phyloP scores from a whole-genome alignment of 345 rosid species.

The Excoecaria agallocha region DNA sequence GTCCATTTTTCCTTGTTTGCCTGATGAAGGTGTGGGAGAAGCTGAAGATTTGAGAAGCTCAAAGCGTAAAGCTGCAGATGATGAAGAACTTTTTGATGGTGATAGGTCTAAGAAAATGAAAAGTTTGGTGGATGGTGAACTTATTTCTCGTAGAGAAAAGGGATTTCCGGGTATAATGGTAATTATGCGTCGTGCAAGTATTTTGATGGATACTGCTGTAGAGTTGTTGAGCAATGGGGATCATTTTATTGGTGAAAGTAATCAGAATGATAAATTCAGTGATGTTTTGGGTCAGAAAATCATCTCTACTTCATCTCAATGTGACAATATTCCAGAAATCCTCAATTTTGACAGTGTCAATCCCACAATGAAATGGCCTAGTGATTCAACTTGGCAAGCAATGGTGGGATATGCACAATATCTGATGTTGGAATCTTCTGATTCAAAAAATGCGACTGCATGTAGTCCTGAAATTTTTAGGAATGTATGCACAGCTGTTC shows the following conservation, averaged over 20 bases:
- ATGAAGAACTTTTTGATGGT: conserved; percentile 43
- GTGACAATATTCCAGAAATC: conserved; percentile 39
- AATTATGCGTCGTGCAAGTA: conserved; percentile 43
- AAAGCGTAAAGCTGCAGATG: conserved; percentile 66
- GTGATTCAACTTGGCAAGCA: conserved; percentile 66
- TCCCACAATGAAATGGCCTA: conserved; percentile 38
- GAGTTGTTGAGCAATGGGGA: conserved; percentile 51
- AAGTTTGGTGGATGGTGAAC: conserved; percentile 65
- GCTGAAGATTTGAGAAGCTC: conserved; percentile 74
- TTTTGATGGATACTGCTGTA: conserved; percentile 42
- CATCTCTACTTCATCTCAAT: conserved; percentile 25
- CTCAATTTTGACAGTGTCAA: conserved; percentile 31
- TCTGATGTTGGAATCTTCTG: conserved; percentile 39
- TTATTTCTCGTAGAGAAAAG: conserved; percentile 76
- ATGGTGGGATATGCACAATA: conserved; percentile 61
- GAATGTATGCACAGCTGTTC: conserved; percentile 53
- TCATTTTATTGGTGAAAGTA: conserved; percentile 24
- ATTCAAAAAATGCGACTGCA: conserved; percentile 24
- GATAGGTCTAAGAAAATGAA: conserved; percentile 61
- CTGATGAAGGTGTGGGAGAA: conserved; percentile 92
- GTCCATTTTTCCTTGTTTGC: conserved; percentile 60
- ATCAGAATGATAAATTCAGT: conserved; percentile 33
- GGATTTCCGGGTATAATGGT: conserved; percentile 89
- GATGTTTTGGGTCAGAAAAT: conserved; percentile 27
- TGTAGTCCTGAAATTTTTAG: conserved; percentile 52